Conservation (phyloP, 768 basidiomycete genomes). For the Hebeloma cylindrosporum region DNA sequence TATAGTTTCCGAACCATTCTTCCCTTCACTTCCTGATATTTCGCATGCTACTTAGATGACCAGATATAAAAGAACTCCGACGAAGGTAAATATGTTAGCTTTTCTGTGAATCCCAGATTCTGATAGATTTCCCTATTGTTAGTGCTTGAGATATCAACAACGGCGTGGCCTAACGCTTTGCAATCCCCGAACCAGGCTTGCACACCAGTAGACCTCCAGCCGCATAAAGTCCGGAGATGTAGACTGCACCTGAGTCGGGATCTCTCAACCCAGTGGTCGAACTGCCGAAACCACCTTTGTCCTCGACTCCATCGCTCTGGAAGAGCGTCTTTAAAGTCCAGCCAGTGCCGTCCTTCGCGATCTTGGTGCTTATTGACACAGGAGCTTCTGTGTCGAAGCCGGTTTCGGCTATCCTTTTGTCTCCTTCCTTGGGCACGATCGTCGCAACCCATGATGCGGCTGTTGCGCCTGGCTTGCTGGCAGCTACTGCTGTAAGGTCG, state of each 20-base stretch:
- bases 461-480: slow-evolving; percentile 36
- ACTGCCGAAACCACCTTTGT: slow-evolving; percentile 46
- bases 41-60: no score
- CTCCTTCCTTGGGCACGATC: slow-evolving; percentile 33
- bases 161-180: background rate
- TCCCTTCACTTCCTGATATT: no score
- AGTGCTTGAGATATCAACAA: background rate
- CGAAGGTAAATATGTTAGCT: no score
- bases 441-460: slow-evolving; percentile 63
- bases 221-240: slow-evolving; percentile 58
- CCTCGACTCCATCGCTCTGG: slow-evolving; percentile 59
- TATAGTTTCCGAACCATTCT: no score
- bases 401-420: slow-evolving; percentile 3
- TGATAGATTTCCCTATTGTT: no score
- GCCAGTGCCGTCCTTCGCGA: slow-evolving; percentile 30
- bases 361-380: slow-evolving; percentile 43
- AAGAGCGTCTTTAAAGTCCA: slow-evolving; percentile 62
- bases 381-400: slow-evolving; percentile 47
- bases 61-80: no score
- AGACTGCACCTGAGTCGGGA: slow-evolving; percentile 45
- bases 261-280: slow-evolving; percentile 57
- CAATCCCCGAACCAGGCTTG: slow-evolving; percentile 19
- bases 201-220: slow-evolving; percentile 56
- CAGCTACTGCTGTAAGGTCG: slow-evolving; percentile 44
- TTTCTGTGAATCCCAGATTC: no score